Conservation (phyloP, 345 rosid species). For the Theobroma cacao region DNA sequence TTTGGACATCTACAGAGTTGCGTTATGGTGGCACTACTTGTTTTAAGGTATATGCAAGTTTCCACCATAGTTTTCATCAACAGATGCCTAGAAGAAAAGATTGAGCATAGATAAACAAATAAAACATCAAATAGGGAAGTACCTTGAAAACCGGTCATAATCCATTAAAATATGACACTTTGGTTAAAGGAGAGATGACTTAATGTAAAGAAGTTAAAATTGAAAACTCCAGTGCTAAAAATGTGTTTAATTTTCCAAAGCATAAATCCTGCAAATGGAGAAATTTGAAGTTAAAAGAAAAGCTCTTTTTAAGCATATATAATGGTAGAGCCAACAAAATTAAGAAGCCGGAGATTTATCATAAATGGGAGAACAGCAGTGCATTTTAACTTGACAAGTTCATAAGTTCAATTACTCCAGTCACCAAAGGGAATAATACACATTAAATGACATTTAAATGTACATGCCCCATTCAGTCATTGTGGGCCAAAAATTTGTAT, state of each 20-base stretch:
- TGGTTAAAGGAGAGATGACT: not conserved
- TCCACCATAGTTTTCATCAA: constrained; percentile 76
- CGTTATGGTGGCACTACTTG: constrained; percentile 5
- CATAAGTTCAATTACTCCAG: not conserved
- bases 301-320: not conserved
- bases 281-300: not conserved
- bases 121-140: not conserved
- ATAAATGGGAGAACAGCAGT: not conserved
- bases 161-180: not conserved
- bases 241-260: not conserved
- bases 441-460: not conserved
- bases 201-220: not conserved
- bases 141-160: constrained; percentile 4
- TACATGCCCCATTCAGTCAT: not conserved
- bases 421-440: not conserved
- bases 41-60: constrained; percentile 36
- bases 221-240: not conserved
- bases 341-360: not conserved
- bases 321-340: not conserved
- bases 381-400: not conserved
- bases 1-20: not conserved
- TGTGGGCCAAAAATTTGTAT: not conserved
- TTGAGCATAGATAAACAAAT: constrained; percentile 12
- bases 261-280: not conserved
- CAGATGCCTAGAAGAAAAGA: constrained; percentile 43